phyloP scores from a whole-genome alignment of 1,139 yeast species.

The Hansenula lynferdii region DNA sequence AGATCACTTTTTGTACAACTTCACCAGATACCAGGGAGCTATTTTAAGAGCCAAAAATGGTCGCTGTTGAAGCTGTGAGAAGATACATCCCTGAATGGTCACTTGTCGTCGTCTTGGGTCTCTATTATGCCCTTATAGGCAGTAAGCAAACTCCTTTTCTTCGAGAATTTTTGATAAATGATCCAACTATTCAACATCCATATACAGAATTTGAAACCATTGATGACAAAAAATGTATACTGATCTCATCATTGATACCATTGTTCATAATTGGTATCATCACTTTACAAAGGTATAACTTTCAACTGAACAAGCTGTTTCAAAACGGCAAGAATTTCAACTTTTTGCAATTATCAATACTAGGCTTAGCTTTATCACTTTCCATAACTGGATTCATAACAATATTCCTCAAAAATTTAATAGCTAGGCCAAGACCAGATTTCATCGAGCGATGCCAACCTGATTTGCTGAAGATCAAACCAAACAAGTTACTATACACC shows the following conservation, averaged over 20 bases:
- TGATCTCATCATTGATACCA: slow-evolving; percentile 7
- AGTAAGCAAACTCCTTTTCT: slow-evolving; percentile 2
- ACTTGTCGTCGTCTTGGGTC: not conserved
- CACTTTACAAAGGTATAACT: not conserved
- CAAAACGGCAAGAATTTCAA: slow-evolving; percentile 2
- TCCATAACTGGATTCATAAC: slow-evolving; percentile 41
- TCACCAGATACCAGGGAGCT: too few relatives aligned
- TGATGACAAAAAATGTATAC: slow-evolving; percentile 4
- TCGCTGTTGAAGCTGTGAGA: too few relatives aligned
- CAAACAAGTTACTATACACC: slow-evolving; percentile 35
- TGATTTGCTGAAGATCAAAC: slow-evolving; percentile 30
- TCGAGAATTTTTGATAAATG: slow-evolving; percentile 5
- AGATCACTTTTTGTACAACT: too few relatives aligned
- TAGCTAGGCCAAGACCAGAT: slow-evolving; percentile 82
- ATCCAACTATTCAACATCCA: slow-evolving; percentile 8
- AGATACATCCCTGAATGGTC: slow-evolving; percentile 3
- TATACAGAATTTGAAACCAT: slow-evolving; percentile 6
- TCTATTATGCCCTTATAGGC: not conserved
- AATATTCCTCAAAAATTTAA: slow-evolving; percentile 61
- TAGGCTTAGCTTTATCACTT: slow-evolving; percentile 40
- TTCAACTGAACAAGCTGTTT: slow-evolving; percentile 1
- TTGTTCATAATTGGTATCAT: not conserved
- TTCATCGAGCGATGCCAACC: slow-evolving; percentile 69
- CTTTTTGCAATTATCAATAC: slow-evolving; percentile 31
- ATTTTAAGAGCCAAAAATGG: too few relatives aligned